Evolutionary conservation across 2,329 filamentous ascomycete genomes (phyloP), one percentile per base, ranked within the genome.

Genomic region (Ilyonectria mors-panacis): DNA sequence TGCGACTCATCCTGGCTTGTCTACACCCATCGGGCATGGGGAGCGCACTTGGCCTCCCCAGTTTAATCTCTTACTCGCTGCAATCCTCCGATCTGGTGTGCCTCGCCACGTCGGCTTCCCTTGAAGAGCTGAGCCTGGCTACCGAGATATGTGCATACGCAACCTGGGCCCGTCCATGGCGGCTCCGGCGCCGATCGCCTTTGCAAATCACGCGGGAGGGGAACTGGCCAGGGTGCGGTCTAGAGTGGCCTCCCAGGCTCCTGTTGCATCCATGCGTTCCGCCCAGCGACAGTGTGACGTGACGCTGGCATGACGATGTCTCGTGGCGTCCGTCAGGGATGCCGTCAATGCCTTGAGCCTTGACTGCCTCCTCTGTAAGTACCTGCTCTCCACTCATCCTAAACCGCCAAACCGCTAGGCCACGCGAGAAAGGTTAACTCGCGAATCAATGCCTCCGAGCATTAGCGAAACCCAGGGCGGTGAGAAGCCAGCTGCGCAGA

Each of bases 1-100:
- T 75, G 72, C 71, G 68, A 71, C 68, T 75, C 73, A 75, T 73
- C 71, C 73, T 50, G 64, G 67, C 44, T 23, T 45, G 39, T 67
- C 53, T 63, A 65, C 42, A n/a, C 15, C 39, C 39, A 61, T 53
- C 28, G 48, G 50, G 30, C 28, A n/a, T 5, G 17, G 48, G 15
- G 48, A 54, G 42, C 48, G n/a, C 39, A 42, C 17, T 17, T 17
- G n/a, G 39, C 39, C 39, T 42, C 30, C 47, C 57, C 56, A 47
- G 39, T 55, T 47, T 23, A 56, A 55, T 35, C 45, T 15, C 37
- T 56, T 56, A 44, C 45, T 50, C 50, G 47, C 56, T 60, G 33
- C 62, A 59, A 56, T 42, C 33, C 42, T 42, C 45, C 63, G 63
- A 65, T 65, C 57, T 53, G 57, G 44, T 55, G 50, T 44, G 42